Conservation (phyloP, 2,329 filamentous ascomycete species). For the Coniosporium tulheliwenetii region DNA sequence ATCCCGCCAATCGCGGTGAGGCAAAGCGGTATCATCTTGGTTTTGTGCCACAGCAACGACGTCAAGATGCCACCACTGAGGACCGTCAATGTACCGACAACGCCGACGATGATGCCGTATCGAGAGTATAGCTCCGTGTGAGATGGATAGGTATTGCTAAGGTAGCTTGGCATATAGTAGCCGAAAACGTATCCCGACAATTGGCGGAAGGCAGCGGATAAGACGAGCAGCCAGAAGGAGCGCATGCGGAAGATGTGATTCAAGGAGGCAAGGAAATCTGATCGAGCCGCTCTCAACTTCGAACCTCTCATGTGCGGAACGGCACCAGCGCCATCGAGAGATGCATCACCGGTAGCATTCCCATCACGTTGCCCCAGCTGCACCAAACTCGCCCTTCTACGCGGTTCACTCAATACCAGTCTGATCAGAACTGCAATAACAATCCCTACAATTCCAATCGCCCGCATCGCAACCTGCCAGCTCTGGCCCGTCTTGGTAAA, state of each 20-base stretch:
- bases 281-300: conserved; percentile 4
- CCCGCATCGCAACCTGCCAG: conserved; percentile 8
- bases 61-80: conserved; percentile 9
- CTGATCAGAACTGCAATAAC: conserved; percentile 7
- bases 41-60: conserved; percentile 4
- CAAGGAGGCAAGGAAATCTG: conserved; percentile 4
- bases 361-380: background rate
- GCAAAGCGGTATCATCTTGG: conserved; percentile 7
- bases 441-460: conserved; percentile 8
- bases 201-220: conserved; percentile 8
- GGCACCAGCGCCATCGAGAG: background rate
- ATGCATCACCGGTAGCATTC: no score
- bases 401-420: conserved; percentile 4
- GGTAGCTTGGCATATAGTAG: conserved; percentile 12
- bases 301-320: conserved; percentile 2
- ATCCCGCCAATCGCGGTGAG: conserved; percentile 11
- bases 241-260: conserved; percentile 7
- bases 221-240: conserved; percentile 11
- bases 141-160: conserved; percentile 7
- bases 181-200: conserved; percentile 11
- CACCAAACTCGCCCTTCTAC: background rate
- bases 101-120: conserved; percentile 13
- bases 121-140: conserved; percentile 5
- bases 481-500: conserved; percentile 4
- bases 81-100: conserved; percentile 10